A percentile compares a stretch with the other conserved stretches of the same genome.
These are phyloP conservation scores for Cordyceps javanica DNA, from an alignment of 2,329 filamentous ascomycete species.

Conservation along the genomic window DNA sequence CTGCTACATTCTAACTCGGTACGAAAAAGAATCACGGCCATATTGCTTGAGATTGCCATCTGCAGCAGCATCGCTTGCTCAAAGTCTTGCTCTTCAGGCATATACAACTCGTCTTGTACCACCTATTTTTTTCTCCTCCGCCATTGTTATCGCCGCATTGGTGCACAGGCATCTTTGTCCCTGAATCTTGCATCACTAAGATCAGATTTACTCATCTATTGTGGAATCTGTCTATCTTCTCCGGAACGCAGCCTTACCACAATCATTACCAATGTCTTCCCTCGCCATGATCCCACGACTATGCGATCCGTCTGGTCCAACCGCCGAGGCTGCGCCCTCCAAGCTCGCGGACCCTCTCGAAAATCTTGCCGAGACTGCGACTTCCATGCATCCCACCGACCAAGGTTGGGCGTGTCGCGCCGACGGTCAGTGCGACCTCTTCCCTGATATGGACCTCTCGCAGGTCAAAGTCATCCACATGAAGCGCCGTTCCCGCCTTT, in stretches of 20 bases:
- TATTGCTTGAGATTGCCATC: too few relatives aligned
- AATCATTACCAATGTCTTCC: not conserved
- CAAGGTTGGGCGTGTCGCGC: not conserved
- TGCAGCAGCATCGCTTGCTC: not conserved
- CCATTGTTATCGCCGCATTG: not conserved
- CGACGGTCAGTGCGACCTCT: constrained; percentile 1
- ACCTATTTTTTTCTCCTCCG: too few relatives aligned
- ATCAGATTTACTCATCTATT: too few relatives aligned
- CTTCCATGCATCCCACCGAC: not conserved
- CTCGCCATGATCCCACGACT: too few relatives aligned
- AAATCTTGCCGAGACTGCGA: not conserved
- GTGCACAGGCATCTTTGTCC: not conserved
- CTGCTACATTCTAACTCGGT: too few relatives aligned
- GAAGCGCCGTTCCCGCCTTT: not conserved
- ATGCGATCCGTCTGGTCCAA: too few relatives aligned
- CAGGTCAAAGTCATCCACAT: not conserved
- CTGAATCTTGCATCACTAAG: too few relatives aligned
- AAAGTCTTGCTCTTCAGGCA: not conserved
- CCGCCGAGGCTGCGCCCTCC: too few relatives aligned
- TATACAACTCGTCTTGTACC: not conserved
- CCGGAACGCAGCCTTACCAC: not conserved
- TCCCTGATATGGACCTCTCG: not conserved
- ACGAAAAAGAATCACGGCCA: too few relatives aligned
- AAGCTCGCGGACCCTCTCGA: not conserved
- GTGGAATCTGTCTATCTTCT: too few relatives aligned